Base-by-base conservation (phyloP, 2,329 filamentous ascomycete species). In the Berkeleyomyces rouxiae region DNA sequence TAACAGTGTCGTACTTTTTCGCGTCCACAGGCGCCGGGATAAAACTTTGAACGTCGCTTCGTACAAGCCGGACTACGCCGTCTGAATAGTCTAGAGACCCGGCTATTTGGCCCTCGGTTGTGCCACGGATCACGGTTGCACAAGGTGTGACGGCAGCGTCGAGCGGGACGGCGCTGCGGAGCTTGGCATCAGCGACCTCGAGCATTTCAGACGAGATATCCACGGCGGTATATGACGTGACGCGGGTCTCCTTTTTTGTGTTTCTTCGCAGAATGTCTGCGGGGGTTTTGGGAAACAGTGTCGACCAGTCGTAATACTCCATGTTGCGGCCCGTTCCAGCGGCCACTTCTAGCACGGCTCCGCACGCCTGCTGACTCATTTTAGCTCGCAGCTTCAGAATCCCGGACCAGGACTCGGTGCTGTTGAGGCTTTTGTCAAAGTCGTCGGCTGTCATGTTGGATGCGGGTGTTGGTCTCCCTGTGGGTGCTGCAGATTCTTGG, bases 301-400 rank as follows among this genome's bases (percentile, higher is more conserved):
- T 71, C 16, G 73, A 74, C 81, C 82, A 85, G 68, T 79, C 73
- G 69, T 84, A 84, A 70, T 78, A 82, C 46, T 76, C 73, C 13
- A 85, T 68, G 67, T 85, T 86, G 10, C 83, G 75, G 3, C 83
- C 83, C 2, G 82, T 83, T 16, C 83, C 83, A 63, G 85, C 77
- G 16, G 82, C 82, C 10, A 85, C 75, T 70, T 85, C 83, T 40
- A 85, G 76, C 10, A 85, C 82, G 69, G 83, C 74, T 1, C 83
- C 83, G 0, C 69, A 70, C 4, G 79, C 82, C 40, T 72, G 70
- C 10, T 70, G 68, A 1, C 78, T 78, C 36, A 86, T 72, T 31
- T 73, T 71, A 59, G 73, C 72, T 9, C 83, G 77, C 60, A 84
- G 71, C 16, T 70, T 71, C 4, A 73, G 76, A 66, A 85, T 77